Conservation (phyloP, 768 basidiomycete genomes). For the Leccinum variicolor region DNA sequence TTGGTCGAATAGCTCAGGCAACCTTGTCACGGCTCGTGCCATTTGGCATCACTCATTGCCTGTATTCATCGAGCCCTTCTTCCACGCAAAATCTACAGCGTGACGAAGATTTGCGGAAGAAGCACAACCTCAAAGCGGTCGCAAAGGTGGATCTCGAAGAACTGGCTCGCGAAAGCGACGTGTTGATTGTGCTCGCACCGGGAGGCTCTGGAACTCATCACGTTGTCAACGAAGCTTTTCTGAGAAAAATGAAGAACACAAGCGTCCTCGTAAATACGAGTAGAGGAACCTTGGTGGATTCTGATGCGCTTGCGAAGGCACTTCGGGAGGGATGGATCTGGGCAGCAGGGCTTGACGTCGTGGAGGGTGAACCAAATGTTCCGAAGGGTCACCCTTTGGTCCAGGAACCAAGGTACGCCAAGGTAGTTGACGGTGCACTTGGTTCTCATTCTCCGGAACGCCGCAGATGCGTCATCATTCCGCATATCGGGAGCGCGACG, state of each 20-base stretch:
- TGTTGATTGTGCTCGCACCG: slow-evolving; percentile 81
- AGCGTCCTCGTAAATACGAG: slow-evolving; percentile 82
- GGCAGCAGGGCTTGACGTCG: slow-evolving; percentile 91
- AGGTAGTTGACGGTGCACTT: background rate
- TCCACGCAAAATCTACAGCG: slow-evolving; percentile 41
- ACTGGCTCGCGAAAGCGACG: slow-evolving; percentile 76
- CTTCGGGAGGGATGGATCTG: slow-evolving; percentile 77
- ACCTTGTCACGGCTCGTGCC: slow-evolving; percentile 75
- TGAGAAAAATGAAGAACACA: slow-evolving; percentile 82
- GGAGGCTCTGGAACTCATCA: slow-evolving; percentile 70
- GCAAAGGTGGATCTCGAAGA: slow-evolving; percentile 58
- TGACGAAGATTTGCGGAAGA: slow-evolving; percentile 38
- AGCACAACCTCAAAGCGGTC: slow-evolving; percentile 36
- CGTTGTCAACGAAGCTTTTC: slow-evolving; percentile 66
- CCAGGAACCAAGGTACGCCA: slow-evolving; percentile 62
- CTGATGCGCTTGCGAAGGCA: slow-evolving; percentile 81
- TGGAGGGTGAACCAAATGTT: slow-evolving; percentile 88
- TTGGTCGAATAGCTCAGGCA: slow-evolving; percentile 90
- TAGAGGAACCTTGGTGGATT: slow-evolving; percentile 87
- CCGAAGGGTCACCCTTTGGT: slow-evolving; percentile 73
- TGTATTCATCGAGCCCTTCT: slow-evolving; percentile 63
- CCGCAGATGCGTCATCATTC: slow-evolving; percentile 72
- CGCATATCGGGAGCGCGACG: slow-evolving; percentile 91
- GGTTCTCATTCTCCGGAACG: background rate
- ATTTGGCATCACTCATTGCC: slow-evolving; percentile 73